Percentiles rank a stretch among this genome's conserved stretches.
phyloP scores from a whole-genome alignment of 2,329 filamentous ascomycete species.

The Lasiodiplodia sp. region DNA sequence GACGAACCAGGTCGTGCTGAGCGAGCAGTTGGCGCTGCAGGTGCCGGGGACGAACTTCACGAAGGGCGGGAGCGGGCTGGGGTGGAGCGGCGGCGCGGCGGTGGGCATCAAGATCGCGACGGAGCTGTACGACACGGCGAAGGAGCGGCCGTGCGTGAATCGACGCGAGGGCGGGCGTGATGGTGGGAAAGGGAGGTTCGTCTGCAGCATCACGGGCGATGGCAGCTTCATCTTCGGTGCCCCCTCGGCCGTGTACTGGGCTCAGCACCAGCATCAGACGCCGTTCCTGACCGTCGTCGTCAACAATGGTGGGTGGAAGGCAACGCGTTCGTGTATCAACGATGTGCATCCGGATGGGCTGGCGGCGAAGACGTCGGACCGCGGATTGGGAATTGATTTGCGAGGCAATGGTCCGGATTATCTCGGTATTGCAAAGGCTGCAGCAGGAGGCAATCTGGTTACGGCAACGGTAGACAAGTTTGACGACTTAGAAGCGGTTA shows the following conservation, averaged over 20 bases:
- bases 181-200: conserved; percentile 35
- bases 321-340: conserved; percentile 5
- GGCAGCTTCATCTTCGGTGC: conserved; percentile 65
- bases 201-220: conserved; percentile 65
- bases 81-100: conserved; percentile 33
- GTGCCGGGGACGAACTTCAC: conserved; percentile 31
- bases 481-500: not conserved
- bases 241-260: conserved; percentile 65
- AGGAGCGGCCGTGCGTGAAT: conserved; percentile 51
- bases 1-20: conserved; percentile 10
- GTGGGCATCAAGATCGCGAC: conserved; percentile 33
- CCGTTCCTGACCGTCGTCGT: conserved; percentile 63
- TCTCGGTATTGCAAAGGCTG: conserved; percentile 9
- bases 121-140: conserved; percentile 34
- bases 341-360: conserved; percentile 23
- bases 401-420: not conserved
- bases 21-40: conserved; percentile 6
- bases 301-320: conserved; percentile 60
- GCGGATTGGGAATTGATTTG: not conserved
- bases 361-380: conserved; percentile 9
- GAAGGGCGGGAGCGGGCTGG: conserved; percentile 37
- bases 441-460: not conserved
- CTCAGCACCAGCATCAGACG: conserved; percentile 61
- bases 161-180: conserved; percentile 42
- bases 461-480: not conserved